phyloP scores from a whole-genome alignment of 352 stramenopile species.

The Aphanomyces stellatus region DNA sequence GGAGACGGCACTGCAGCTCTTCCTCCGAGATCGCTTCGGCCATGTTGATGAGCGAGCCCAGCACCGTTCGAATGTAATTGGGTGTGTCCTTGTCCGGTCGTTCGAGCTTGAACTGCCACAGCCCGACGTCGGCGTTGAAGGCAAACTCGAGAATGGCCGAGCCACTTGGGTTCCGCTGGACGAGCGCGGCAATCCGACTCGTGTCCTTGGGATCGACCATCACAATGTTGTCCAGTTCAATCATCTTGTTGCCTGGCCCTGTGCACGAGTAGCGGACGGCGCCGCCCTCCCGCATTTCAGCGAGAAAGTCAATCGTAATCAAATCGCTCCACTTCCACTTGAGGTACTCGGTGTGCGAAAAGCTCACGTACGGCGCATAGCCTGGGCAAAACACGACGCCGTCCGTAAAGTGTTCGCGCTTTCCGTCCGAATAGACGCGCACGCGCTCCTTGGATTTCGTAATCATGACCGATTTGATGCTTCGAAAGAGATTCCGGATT shows the following conservation, averaged over 20 bases:
- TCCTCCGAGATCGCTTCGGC: constrained; percentile 85
- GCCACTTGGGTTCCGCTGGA: constrained; percentile 45
- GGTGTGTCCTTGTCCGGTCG: constrained; percentile 82
- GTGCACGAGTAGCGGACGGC: constrained; percentile 66
- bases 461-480: background rate
- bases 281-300: constrained; percentile 40
- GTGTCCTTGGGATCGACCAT: constrained; percentile 69
- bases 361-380: constrained; percentile 73
- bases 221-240: constrained; percentile 79
- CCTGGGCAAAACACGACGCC: constrained; percentile 83
- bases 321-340: constrained; percentile 91
- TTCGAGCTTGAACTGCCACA: constrained; percentile 86
- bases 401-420: constrained; percentile 83
- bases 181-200: constrained; percentile 53
- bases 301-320: constrained; percentile 84
- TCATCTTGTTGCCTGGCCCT: constrained; percentile 60
- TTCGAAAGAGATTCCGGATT: constrained; percentile 71
- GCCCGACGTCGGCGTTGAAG: constrained; percentile 77
- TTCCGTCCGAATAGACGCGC: constrained; percentile 74
- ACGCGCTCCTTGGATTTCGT: constrained; percentile 23
- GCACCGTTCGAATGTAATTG: constrained; percentile 87
- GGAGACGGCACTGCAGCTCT: constrained; percentile 78
- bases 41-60: constrained; percentile 87
- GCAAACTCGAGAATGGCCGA: constrained; percentile 77
- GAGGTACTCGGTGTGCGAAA: constrained; percentile 82